Percentiles rank a stretch among this genome's conserved stretches.
Evolutionary conservation across 169 alveolate genomes (phyloP).

Genomic region (Besnoitia besnoiti): DNA sequence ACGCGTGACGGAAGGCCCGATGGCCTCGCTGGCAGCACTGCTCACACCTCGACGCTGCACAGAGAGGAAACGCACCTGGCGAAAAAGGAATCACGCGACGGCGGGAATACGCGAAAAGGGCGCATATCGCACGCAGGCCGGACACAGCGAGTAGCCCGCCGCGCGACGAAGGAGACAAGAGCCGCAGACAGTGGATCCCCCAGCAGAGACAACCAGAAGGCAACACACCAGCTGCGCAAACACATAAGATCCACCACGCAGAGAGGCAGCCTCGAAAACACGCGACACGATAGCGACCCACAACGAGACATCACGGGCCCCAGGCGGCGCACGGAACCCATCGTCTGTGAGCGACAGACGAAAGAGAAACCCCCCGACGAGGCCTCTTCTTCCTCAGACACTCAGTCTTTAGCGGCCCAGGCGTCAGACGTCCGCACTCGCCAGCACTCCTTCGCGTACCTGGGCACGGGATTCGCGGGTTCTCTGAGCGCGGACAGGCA

Average conservation of each 20-base stretch:
- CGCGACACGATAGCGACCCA: too few relatives aligned
- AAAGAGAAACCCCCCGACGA: background rate
- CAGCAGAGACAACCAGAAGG: background rate
- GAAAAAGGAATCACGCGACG: background rate
- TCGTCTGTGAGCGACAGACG: background rate
- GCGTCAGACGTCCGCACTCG: background rate
- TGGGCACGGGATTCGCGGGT: background rate
- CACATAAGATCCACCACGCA: background rate
- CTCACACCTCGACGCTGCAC: background rate
- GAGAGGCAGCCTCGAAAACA: background rate
- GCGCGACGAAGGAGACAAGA: too few relatives aligned
- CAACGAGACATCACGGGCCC: too few relatives aligned
- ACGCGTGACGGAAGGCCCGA: background rate
- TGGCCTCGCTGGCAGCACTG: background rate
- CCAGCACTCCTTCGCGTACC: background rate
- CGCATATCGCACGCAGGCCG: too few relatives aligned
- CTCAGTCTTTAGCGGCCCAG: too few relatives aligned
- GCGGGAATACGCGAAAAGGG: too few relatives aligned
- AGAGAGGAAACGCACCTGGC: background rate
- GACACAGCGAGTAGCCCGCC: too few relatives aligned
- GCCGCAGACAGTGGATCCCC: too few relatives aligned
- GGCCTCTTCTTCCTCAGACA: too few relatives aligned
- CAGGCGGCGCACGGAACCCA: background rate
- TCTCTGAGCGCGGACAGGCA: slow-evolving; percentile 25
- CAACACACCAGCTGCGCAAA: background rate